A percentile compares a stretch with the other conserved stretches of the same genome.
phyloP scores from a whole-genome alignment of 768 basidiomycete genomes.

The Favolaschia claudopus region DNA sequence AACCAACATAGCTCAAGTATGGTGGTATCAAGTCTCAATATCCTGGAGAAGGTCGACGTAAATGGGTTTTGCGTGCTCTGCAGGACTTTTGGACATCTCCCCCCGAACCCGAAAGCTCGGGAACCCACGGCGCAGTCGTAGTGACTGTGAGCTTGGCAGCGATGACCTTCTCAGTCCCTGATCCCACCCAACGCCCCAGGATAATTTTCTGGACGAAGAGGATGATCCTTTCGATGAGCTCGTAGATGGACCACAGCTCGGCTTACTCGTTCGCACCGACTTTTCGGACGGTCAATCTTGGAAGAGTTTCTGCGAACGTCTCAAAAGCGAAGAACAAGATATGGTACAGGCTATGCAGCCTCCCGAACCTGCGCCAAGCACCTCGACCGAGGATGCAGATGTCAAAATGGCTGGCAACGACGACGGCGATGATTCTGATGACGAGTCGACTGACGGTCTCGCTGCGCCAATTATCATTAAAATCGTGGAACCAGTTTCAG shows the following conservation, averaged over 20 bases:
- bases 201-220: slow-evolving; percentile 45
- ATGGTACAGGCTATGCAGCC: slow-evolving; percentile 40
- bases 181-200: slow-evolving; percentile 18
- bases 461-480: slow-evolving; percentile 54
- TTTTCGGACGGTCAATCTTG: slow-evolving; percentile 74
- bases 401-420: slow-evolving; percentile 36
- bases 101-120: slow-evolving; percentile 31
- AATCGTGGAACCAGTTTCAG: slow-evolving; percentile 54
- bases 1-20: slow-evolving; percentile 47
- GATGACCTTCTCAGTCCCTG: neutral
- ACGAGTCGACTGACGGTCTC: slow-evolving; percentile 38
- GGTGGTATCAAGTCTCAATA: slow-evolving; percentile 49
- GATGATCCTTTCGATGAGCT: slow-evolving; percentile 62
- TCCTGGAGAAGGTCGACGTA: slow-evolving; percentile 64
- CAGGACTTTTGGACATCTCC: slow-evolving; percentile 55
- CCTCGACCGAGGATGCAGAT: slow-evolving; percentile 26
- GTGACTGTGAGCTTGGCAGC: slow-evolving; percentile 8
- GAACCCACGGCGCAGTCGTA: neutral
- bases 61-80: slow-evolving; percentile 60
- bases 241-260: slow-evolving; percentile 57
- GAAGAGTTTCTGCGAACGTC: slow-evolving; percentile 56
- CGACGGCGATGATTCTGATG: slow-evolving; percentile 41
- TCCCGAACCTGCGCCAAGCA: neutral
- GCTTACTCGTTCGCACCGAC: slow-evolving; percentile 77
- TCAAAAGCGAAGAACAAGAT: slow-evolving; percentile 67